These are phyloP conservation scores for Zopfochytrium polystomum DNA, from an alignment of 371 early-diverging fungal genomes.

Conservation along the genomic window DNA sequence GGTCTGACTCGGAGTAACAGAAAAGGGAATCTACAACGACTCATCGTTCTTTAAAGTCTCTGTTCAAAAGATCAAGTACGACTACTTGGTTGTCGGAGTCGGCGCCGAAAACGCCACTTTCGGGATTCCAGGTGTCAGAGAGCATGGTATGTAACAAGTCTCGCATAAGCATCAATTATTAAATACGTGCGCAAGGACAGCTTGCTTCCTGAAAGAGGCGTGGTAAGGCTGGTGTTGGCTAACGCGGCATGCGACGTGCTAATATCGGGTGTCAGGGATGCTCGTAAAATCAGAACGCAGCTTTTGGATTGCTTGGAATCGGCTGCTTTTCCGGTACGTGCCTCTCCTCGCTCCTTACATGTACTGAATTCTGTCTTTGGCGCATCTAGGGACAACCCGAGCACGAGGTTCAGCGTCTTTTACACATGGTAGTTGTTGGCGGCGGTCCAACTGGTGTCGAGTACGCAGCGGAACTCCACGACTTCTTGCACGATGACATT, in stretches of 20 bases:
- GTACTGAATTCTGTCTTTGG: too few relatives aligned
- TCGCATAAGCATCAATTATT: neutral
- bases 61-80: conserved; percentile 68
- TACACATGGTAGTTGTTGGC: conserved; percentile 95
- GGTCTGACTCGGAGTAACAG: too few relatives aligned
- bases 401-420: conserved; percentile 75
- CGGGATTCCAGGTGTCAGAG: conserved; percentile 63
- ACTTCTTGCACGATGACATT: conserved; percentile 84
- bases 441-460: conserved; percentile 96
- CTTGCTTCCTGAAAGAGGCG: conserved; percentile 79
- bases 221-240: conserved; percentile 26
- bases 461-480: conserved; percentile 91
- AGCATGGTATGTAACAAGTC: conserved; percentile 47
- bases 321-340: conserved; percentile 79
- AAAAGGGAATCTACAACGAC: conserved; percentile 69
- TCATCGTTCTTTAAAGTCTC: conserved; percentile 42
- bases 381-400: conserved; percentile 77
- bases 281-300: conserved; percentile 78
- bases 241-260: neutral
- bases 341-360: too few relatives aligned
- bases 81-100: conserved; percentile 82
- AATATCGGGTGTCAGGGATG: conserved; percentile 70
- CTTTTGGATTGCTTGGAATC: conserved; percentile 89
- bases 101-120: conserved; percentile 90
- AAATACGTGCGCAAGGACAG: neutral